Conservation (phyloP, 441 rosid species). For the Adansonia rubrostipa region DNA sequence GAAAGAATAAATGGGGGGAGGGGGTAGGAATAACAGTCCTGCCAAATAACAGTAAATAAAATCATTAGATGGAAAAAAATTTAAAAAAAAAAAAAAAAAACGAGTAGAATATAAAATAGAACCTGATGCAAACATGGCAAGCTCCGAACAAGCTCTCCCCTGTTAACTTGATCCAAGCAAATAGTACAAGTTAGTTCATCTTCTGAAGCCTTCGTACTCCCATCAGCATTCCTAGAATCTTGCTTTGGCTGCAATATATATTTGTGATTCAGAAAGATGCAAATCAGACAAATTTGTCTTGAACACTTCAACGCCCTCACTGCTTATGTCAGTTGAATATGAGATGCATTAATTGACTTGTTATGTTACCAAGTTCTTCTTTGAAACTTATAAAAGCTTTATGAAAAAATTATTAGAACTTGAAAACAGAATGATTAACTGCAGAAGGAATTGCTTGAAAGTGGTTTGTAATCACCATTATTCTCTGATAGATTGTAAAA, state of each 20-base stretch:
- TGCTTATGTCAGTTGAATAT: not conserved
- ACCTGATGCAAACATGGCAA: conserved; percentile 62
- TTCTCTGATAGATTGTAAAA: not conserved
- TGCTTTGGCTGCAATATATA: conserved; percentile 39
- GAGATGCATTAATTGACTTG: not conserved
- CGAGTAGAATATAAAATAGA: not conserved
- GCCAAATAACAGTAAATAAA: not conserved
- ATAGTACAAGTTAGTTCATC: conserved; percentile 56
- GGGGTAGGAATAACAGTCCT: not conserved
- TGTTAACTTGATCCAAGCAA: conserved; percentile 55
- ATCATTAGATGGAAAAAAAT: conserved; percentile 14
- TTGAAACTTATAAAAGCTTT: not conserved
- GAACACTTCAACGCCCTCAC: not conserved
- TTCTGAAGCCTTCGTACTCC: conserved; percentile 32
- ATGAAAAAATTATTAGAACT: not conserved
- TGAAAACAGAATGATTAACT: not conserved
- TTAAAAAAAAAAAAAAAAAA: too few species aligned
- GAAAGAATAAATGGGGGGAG: not conserved
- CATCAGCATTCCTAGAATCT: conserved; percentile 37
- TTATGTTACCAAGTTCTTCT: not conserved
- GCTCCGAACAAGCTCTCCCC: conserved; percentile 55
- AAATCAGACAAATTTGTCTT: not conserved
- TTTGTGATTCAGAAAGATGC: not conserved
- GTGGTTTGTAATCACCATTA: not conserved
- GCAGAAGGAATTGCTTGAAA: not conserved